Conservation (phyloP, 2,329 filamentous ascomycete species). For the Lasiodiplodia sp. region DNA sequence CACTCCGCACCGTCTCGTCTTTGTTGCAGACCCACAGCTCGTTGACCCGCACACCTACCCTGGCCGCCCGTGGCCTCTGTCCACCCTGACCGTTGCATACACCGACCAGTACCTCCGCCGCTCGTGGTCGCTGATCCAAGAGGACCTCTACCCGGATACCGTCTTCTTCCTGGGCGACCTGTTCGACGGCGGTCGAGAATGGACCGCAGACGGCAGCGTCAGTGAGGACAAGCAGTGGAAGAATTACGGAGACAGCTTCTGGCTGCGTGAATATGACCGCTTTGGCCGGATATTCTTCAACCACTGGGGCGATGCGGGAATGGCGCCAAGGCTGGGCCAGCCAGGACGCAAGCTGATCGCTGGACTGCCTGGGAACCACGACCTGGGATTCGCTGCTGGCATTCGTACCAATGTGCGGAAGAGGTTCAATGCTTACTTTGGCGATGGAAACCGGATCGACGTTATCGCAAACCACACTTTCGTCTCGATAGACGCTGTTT, state of each 20-base stretch:
- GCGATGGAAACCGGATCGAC: conserved; percentile 88
- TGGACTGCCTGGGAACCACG: conserved; percentile 92
- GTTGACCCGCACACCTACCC: conserved; percentile 96
- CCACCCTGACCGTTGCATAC: conserved; percentile 70
- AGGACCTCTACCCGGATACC: conserved; percentile 80
- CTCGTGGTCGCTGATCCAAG: conserved; percentile 80
- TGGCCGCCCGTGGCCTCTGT: conserved; percentile 77
- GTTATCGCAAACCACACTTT: conserved; percentile 95
- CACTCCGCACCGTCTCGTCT: conserved; percentile 80
- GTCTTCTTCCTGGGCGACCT: conserved; percentile 92
- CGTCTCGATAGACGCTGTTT: conserved; percentile 88
- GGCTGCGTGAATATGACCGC: conserved; percentile 84
- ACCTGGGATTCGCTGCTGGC: conserved; percentile 87
- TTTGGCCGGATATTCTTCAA: conserved; percentile 87
- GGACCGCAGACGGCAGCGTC: conserved; percentile 69
- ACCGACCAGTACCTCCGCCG: conserved; percentile 91
- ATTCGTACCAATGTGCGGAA: conserved; percentile 82
- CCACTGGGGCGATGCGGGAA: conserved; percentile 67
- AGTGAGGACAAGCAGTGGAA: conserved; percentile 73
- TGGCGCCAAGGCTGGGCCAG: conserved; percentile 63
- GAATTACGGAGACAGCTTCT: conserved; percentile 81
- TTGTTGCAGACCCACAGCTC: conserved; percentile 89
- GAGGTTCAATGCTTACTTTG: conserved; percentile 87
- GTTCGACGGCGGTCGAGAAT: conserved; percentile 95
- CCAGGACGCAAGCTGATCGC: conserved; percentile 79